Conservation (phyloP, 2,329 filamentous ascomycete species). For the Colletotrichum brevisporum region DNA sequence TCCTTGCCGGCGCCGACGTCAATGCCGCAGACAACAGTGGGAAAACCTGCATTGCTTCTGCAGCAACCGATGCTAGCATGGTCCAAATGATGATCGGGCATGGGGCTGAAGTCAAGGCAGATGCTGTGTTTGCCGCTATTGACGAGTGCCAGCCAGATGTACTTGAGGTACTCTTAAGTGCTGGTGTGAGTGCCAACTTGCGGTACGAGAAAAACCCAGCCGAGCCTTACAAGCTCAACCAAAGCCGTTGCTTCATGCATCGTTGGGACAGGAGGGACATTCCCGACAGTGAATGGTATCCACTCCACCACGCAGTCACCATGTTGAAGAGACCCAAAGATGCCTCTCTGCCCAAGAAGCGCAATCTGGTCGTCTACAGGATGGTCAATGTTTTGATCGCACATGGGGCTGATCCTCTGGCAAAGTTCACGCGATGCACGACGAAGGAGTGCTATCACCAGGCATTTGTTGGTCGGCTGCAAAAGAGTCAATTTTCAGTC, state of each 20-base stretch:
- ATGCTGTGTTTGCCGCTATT: constrained; percentile 42
- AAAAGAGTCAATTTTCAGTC: neutral
- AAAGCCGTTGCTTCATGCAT: neutral
- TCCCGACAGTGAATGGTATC: constrained; percentile 10
- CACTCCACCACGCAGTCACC: constrained; percentile 15
- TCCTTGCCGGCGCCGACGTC: constrained; percentile 24
- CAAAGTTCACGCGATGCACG: constrained; percentile 28
- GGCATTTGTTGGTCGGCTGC: neutral
- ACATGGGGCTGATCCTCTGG: constrained; percentile 47
- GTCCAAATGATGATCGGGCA: constrained; percentile 16
- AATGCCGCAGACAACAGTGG: constrained; percentile 30
- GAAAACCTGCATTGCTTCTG: constrained; percentile 33
- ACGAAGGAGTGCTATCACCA: constrained; percentile 7
- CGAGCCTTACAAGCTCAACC: neutral
- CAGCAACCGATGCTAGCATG: constrained; percentile 22
- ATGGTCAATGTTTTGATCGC: constrained; percentile 43
- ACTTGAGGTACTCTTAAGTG: constrained; percentile 17
- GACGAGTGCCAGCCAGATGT: constrained; percentile 12
- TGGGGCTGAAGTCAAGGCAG: constrained; percentile 32
- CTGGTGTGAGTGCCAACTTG: constrained; percentile 41
- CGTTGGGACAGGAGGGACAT: neutral
- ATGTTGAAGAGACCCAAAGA: neutral
- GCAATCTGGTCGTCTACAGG: neutral
- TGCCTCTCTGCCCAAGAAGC: neutral
- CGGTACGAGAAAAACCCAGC: neutral